Evolutionary conservation across 176 grass and related monocot genomes (phyloP), one percentile per base, ranked within the genome.

Genomic region (Cenchrus purpureus): DNA sequence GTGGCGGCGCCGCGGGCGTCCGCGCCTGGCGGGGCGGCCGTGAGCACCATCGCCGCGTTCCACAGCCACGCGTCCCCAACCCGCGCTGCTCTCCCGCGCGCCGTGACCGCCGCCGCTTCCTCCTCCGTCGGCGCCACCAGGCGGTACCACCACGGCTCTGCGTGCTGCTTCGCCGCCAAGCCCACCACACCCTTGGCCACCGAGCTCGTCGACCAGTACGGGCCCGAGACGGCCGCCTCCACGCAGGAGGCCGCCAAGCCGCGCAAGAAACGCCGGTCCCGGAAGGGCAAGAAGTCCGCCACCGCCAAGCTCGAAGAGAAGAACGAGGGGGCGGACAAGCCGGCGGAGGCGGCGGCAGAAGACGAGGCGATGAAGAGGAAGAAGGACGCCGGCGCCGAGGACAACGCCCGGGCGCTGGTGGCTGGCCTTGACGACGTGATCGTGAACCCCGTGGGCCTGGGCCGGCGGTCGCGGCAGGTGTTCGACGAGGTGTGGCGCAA

Each of bases 401-500:
- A 86, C 68, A 77, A 73, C 68, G 65, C 37, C 67, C 48, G 81
- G 37, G 87, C 83, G 29, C 17, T 82, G 48, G 85, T 65, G 20
- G 50, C 78, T 22, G 69, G 84, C 17, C 88, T 97, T 63, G 94
- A 95, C 32, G 91, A 92, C 25, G 93, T 95, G 62, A 93, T 93
- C 65, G 93, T 95, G 73, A 98, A 93, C 77, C 96, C 96, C 31
- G 93, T 98, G 65, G 95, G 93, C 0, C 87, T 98, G 15, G 96
- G 96, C 11, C 93, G 96, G 12, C 88, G 85, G 12, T 98, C 93
- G 13, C 87, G 93, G 67, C 96, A 95, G 91, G 80, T 98, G 54
- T 98, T 98, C 88, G 91, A 98, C 82, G 93, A 98, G 83, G 93
- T 98, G 84, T 98, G 96, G 93, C 91, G 93, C 79, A 98, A 94